A percentile compares a stretch with the other conserved stretches of the same genome.
These are phyloP conservation scores for Annulohypoxylon maeteangense DNA, from an alignment of 495 filamentous ascomycete species.

Conservation along the genomic window DNA sequence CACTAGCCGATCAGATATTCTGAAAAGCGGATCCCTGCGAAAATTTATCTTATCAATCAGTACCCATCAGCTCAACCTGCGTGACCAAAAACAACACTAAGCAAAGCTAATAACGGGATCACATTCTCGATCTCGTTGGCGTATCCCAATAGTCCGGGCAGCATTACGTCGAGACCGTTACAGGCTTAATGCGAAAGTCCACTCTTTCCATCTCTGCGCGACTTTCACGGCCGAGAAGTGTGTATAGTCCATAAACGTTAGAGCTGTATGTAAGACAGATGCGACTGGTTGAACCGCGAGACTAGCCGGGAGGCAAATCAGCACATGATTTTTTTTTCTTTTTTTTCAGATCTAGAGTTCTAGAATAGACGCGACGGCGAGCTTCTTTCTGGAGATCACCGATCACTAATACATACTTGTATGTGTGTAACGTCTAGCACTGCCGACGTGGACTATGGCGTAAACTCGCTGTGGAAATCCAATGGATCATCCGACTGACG, in stretches of 20 bases:
- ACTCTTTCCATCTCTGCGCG: constrained; percentile 12
- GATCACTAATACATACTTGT: not conserved
- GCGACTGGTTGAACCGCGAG: not conserved
- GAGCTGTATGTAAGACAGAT: not conserved
- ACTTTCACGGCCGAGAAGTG: constrained; percentile 25
- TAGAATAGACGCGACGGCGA: constrained; percentile 6
- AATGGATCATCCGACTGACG: constrained; percentile 16
- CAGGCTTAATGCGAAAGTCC: constrained; percentile 23
- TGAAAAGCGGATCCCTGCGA: constrained; percentile 24
- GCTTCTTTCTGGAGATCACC: constrained; percentile 22
- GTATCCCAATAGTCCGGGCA: constrained; percentile 19
- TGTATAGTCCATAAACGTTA: not conserved
- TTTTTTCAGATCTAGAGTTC: constrained; percentile 18
- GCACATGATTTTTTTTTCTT: constrained; percentile 1
- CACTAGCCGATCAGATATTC: constrained; percentile 26
- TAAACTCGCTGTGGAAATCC: constrained; percentile 20
- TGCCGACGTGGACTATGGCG: constrained; percentile 10
- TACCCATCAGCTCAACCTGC: constrained; percentile 33
- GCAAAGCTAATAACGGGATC: constrained; percentile 17
- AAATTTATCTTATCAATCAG: constrained; percentile 46
- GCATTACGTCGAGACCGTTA: constrained; percentile 18
- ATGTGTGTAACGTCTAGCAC: not conserved
- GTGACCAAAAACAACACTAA: constrained; percentile 26
- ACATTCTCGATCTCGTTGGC: constrained; percentile 29
- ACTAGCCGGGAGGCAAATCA: constrained; percentile 5